phyloP scores from a whole-genome alignment of 257 asterid species.

The Primulina huaijiensis region DNA sequence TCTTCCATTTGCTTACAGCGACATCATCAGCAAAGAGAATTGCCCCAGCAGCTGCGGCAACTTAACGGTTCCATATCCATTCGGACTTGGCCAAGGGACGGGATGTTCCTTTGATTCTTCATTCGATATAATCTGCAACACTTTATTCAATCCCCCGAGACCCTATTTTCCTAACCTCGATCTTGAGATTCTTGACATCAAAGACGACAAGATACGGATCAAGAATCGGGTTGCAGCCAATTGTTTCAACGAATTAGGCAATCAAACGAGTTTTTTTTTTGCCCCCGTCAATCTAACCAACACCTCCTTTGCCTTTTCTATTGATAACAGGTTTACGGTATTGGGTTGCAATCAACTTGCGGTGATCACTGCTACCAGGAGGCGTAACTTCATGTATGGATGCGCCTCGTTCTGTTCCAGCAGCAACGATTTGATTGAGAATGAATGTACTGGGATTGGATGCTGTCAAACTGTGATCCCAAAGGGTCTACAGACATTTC shows the following conservation, averaged over 20 bases:
- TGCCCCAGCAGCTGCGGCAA: slow-evolving; percentile 35
- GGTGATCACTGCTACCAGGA: not conserved
- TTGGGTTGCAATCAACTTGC: slow-evolving; percentile 55
- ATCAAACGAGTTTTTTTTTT: not conserved
- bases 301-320: slow-evolving; percentile 35
- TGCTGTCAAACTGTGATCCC: slow-evolving; percentile 42
- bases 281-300: not conserved
- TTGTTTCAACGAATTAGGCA: slow-evolving; percentile 15
- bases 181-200: slow-evolving; percentile 15
- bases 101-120: slow-evolving; percentile 22
- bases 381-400: slow-evolving; percentile 28
- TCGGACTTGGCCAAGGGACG: slow-evolving; percentile 34
- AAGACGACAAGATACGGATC: not conserved
- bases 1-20: not conserved
- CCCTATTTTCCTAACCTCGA: not conserved
- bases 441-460: slow-evolving; percentile 45
- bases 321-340: slow-evolving; percentile 32
- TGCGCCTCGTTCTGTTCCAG: slow-evolving; percentile 40
- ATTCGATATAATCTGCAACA: slow-evolving; percentile 31
- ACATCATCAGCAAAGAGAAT: slow-evolving; percentile 15
- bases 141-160: slow-evolving; percentile 17
- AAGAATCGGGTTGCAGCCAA: slow-evolving; percentile 18
- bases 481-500: slow-evolving; percentile 29
- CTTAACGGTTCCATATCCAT: slow-evolving; percentile 32
- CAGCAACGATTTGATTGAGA: slow-evolving; percentile 31